Conservation (phyloP, 176 grass and related monocot species). For the Oryza meyeriana region DNA sequence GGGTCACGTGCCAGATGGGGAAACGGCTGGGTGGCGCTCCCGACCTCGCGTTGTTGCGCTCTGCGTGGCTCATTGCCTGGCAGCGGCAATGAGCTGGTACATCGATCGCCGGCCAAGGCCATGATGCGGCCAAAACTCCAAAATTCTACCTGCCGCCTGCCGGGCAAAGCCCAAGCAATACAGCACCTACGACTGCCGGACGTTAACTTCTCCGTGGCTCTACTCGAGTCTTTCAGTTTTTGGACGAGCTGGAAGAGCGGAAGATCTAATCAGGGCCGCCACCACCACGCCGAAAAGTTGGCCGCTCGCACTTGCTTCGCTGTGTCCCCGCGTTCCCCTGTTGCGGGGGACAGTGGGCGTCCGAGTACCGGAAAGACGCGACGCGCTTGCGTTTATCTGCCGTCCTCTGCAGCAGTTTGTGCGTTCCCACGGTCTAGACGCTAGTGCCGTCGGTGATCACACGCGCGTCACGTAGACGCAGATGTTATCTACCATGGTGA, state of each 20-base stretch:
- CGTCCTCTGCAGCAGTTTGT: no score
- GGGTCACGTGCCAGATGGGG: constrained; percentile 24
- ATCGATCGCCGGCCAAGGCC: not conserved
- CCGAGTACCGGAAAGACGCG: not conserved
- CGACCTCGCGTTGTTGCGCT: not conserved
- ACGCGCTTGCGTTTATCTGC: not conserved
- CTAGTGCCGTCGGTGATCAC: not conserved
- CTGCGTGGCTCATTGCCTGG: not conserved
- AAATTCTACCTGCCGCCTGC: not conserved
- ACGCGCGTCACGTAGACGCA: not conserved
- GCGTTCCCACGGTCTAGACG: not conserved
- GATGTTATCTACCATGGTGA: not conserved
- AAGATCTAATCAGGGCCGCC: not conserved
- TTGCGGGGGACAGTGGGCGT: not conserved
- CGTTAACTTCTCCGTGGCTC: not conserved
- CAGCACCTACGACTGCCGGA: no score
- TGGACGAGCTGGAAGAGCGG: not conserved
- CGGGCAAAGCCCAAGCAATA: no score
- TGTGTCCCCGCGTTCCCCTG: not conserved
- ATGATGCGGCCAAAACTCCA: not conserved
- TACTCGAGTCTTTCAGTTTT: not conserved
- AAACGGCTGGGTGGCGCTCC: not conserved
- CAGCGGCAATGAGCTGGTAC: constrained; percentile 6
- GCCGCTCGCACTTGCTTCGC: not conserved
- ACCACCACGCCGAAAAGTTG: not conserved